phyloP scores from a whole-genome alignment of 2,329 filamentous ascomycete species.

The Xylaria sp. region DNA sequence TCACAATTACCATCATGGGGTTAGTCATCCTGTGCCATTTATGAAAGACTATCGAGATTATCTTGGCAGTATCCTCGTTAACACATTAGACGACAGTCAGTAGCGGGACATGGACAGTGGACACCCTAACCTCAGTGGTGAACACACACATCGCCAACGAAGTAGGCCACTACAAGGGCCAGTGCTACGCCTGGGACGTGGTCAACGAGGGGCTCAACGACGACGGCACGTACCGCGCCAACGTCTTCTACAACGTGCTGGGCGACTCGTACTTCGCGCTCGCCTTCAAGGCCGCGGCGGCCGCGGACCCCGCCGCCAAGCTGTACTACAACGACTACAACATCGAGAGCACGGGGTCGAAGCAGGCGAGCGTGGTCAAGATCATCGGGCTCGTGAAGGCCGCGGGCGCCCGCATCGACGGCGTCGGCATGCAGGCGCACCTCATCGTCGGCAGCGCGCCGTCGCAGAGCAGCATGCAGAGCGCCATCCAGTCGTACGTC shows the following conservation, averaged over 20 bases:
- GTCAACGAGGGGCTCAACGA: conserved; percentile 73
- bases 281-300: conserved; percentile 66
- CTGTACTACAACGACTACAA: conserved; percentile 70
- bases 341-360: conserved; percentile 64
- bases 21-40: conserved; percentile 17
- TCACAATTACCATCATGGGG: conserved; percentile 36
- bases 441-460: conserved; percentile 67
- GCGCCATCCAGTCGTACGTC: conserved; percentile 62
- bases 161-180: conserved; percentile 66
- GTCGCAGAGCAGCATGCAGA: conserved; percentile 55
- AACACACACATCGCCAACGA: conserved; percentile 70
- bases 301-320: conserved; percentile 66
- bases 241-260: conserved; percentile 66
- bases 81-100: conserved; percentile 42
- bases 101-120: conserved; percentile 64
- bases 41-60: background rate
- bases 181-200: conserved; percentile 73
- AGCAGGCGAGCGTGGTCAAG: conserved; percentile 57
- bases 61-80: conserved; percentile 34
- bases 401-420: conserved; percentile 68
- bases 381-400: conserved; percentile 59
- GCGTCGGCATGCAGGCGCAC: conserved; percentile 71
- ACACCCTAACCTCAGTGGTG: conserved; percentile 65
- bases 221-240: conserved; percentile 63
- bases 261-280: conserved; percentile 67